Evolutionary conservation across 2,329 filamentous ascomycete species (phyloP).

Genomic region (Myriosclerotinia curreyana): DNA sequence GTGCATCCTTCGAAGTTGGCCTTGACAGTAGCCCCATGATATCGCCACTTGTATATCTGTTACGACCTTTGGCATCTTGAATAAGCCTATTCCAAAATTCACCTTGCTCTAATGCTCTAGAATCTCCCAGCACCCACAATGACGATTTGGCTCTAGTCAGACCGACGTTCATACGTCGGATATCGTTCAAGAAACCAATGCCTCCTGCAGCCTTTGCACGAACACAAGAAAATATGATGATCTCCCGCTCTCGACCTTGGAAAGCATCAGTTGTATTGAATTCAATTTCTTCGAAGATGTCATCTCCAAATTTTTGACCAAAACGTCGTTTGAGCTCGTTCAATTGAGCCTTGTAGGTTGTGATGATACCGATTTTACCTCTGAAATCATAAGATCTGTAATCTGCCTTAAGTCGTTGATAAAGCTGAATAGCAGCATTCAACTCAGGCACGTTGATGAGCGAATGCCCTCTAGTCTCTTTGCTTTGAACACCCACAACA

Average conservation of each 20-base stretch:
- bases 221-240: constrained; percentile 99
- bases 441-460: constrained; percentile 86
- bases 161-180: constrained; percentile 98
- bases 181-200: constrained; percentile 97
- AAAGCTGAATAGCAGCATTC: constrained; percentile 80
- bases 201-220: constrained; percentile 88
- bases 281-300: constrained; percentile 75
- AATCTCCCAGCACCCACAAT: constrained; percentile 93
- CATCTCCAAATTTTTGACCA: constrained; percentile 65
- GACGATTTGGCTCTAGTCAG: constrained; percentile 95
- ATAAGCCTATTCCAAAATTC: constrained; percentile 89
- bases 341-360: constrained; percentile 93
- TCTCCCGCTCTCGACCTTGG: constrained; percentile 92
- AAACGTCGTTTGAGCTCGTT: constrained; percentile 77
- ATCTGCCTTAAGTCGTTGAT: constrained; percentile 73
- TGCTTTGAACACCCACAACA: constrained; percentile 81
- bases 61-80: constrained; percentile 70
- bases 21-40: constrained; percentile 52
- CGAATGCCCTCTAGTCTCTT: constrained; percentile 80
- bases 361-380: constrained; percentile 93
- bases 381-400: constrained; percentile 66
- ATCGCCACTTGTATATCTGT: constrained; percentile 72
- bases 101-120: constrained; percentile 78
- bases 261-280: constrained; percentile 99
- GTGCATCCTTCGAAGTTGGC: constrained; percentile 40